A percentile compares a stretch with the other conserved stretches of the same genome.
These are phyloP conservation scores for Kalmusia sp. DNA, from an alignment of 2,329 filamentous ascomycete genomes.

Conservation along the genomic window DNA sequence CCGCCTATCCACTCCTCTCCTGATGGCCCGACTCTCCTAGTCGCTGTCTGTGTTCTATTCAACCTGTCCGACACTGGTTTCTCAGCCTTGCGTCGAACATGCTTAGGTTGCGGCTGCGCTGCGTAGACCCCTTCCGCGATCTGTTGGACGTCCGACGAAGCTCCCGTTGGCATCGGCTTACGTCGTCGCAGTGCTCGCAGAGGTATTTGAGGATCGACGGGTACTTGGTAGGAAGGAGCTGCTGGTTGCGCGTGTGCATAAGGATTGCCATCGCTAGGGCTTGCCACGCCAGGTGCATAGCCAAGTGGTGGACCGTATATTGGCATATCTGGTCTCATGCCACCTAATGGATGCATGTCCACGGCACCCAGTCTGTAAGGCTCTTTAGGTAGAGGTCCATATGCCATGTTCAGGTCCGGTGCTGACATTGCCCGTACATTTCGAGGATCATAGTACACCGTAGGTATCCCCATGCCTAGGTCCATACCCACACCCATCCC, in stretches of 20 bases:
- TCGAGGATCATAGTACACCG: not conserved
- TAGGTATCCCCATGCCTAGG: conserved; percentile 5
- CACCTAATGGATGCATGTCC: no score
- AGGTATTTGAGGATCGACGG: not conserved
- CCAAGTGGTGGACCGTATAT: no score
- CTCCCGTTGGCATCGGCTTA: not conserved
- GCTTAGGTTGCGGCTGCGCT: not conserved
- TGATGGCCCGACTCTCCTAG: conserved; percentile 19
- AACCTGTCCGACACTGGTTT: conserved; percentile 13
- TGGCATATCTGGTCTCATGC: no score
- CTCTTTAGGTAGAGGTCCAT: no score
- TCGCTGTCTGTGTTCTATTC: conserved; percentile 16
- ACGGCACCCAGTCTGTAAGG: no score
- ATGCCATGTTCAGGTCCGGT: conserved; percentile 2
- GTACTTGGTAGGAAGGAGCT: not conserved
- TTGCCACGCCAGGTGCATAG: not conserved
- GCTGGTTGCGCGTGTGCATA: not conserved
- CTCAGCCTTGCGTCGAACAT: conserved; percentile 4
- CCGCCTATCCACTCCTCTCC: conserved; percentile 31
- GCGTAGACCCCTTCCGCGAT: conserved; percentile 24
- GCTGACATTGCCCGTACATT: conserved; percentile 4
- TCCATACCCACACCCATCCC: not conserved
- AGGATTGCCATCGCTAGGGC: not conserved
- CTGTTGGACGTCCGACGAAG: conserved; percentile 11
- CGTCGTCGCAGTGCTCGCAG: conserved; percentile 1